Conservation (phyloP, 352 stramenopile species). For the Phytophthora hibernalis region DNA sequence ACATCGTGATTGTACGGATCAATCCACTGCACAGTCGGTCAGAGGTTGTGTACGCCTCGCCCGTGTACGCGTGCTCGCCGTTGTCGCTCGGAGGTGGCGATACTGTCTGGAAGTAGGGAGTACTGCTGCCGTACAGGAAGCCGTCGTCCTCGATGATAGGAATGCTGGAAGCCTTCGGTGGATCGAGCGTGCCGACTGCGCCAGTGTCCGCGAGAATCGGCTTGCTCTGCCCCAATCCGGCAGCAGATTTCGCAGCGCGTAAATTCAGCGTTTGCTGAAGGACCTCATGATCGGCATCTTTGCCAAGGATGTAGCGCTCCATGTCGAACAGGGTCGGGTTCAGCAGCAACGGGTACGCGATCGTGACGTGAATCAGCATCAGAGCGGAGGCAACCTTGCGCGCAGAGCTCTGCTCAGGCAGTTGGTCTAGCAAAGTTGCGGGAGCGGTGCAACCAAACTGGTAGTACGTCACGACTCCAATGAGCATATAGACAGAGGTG, state of each 20-base stretch:
- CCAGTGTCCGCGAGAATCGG: constrained; percentile 44
- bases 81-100: constrained; percentile 37
- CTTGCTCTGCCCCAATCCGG: constrained; percentile 30
- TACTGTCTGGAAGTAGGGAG: constrained; percentile 45
- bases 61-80: constrained; percentile 1
- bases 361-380: constrained; percentile 70
- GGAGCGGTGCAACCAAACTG: constrained; percentile 74
- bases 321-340: constrained; percentile 73
- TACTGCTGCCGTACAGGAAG: constrained; percentile 56
- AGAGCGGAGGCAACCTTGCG: constrained; percentile 44
- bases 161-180: constrained; percentile 27
- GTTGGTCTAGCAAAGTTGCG: constrained; percentile 62
- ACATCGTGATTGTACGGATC: constrained; percentile 58
- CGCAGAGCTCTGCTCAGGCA: constrained; percentile 41
- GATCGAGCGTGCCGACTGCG: constrained; percentile 7
- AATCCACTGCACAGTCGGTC: constrained; percentile 60
- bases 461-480: constrained; percentile 73
- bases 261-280: constrained; percentile 55
- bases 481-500: constrained; percentile 75
- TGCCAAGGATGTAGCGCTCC: constrained; percentile 66
- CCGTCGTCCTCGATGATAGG: constrained; percentile 54
- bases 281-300: constrained; percentile 65
- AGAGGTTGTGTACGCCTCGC: constrained; percentile 42
- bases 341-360: constrained; percentile 70
- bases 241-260: constrained; percentile 36